Evolutionary conservation across 495 filamentous ascomycete species (phyloP).

Genomic region (Penicillium psychrofluorescens): DNA sequence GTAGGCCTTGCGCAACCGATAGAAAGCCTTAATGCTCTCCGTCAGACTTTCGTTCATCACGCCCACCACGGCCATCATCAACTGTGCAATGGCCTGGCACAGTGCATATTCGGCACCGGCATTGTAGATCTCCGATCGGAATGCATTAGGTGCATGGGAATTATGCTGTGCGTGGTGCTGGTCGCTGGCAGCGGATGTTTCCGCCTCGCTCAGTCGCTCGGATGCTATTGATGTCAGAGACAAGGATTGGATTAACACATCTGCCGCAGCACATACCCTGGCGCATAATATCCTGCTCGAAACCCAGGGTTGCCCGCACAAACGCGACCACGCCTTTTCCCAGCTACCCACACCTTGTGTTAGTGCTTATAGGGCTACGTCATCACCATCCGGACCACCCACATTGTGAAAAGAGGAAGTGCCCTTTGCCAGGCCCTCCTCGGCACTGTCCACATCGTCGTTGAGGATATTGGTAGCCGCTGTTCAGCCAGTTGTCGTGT

Average conservation of each 20-base stretch:
- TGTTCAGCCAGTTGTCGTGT: constrained; percentile 9
- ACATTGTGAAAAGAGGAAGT: constrained; percentile 87
- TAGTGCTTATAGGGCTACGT: neutral
- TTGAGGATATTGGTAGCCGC: constrained; percentile 71
- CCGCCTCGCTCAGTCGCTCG: constrained; percentile 67
- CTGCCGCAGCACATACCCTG: constrained; percentile 44
- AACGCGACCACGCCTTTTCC: constrained; percentile 77
- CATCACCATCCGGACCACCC: constrained; percentile 10
- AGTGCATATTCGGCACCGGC: constrained; percentile 81
- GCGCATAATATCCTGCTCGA: constrained; percentile 91
- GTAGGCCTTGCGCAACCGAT: constrained; percentile 87
- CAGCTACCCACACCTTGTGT: constrained; percentile 38
- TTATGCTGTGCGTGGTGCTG: constrained; percentile 61
- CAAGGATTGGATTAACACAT: too few species aligned
- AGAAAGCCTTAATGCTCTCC: constrained; percentile 85
- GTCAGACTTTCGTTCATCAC: constrained; percentile 91
- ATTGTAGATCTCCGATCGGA: constrained; percentile 61
- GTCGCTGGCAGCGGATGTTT: constrained; percentile 68
- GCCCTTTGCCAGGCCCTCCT: constrained; percentile 61
- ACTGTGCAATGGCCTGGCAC: constrained; percentile 68
- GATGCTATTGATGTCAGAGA: constrained; percentile 45
- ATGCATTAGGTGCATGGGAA: constrained; percentile 37
- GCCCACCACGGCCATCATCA: constrained; percentile 84
- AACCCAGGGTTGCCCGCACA: constrained; percentile 79
- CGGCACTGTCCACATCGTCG: constrained; percentile 86